Conservation (phyloP, 805 yeast genomes). For the Saturnispora hagleri region DNA sequence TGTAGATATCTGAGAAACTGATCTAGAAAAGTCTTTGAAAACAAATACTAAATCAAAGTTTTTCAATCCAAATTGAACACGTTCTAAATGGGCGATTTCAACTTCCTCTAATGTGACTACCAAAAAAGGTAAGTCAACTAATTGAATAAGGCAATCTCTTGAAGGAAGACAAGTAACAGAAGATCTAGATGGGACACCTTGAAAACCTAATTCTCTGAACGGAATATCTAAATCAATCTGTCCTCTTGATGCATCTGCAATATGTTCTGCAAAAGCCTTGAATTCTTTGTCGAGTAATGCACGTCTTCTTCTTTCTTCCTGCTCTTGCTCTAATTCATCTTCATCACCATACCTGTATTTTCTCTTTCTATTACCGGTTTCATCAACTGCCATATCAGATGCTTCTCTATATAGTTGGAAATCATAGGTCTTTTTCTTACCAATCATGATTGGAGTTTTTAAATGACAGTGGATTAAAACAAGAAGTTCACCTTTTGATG, state of each 20-base stretch:
- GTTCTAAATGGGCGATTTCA: conserved; percentile 90
- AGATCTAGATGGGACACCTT: conserved; percentile 94
- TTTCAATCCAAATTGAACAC: conserved; percentile 94
- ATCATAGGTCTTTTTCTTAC: conserved; percentile 90
- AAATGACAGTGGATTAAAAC: conserved; percentile 89
- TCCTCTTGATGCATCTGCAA: conserved; percentile 82
- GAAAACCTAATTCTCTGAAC: conserved; percentile 91
- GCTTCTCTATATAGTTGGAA: conserved; percentile 97
- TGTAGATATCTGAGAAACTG: conserved; percentile 89
- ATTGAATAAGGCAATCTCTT: conserved; percentile 89
- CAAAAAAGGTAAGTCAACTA: conserved; percentile 89
- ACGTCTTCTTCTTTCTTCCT: conserved; percentile 92
- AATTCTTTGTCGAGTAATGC: conserved; percentile 88
- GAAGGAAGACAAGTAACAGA: conserved; percentile 95
- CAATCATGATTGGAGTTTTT: conserved; percentile 88
- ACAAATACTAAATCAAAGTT: conserved; percentile 96
- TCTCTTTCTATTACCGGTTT: conserved; percentile 90
- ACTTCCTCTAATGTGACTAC: conserved; percentile 87
- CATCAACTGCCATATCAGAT: conserved; percentile 91
- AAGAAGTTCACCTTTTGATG: conserved; percentile 88
- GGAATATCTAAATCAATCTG: conserved; percentile 85
- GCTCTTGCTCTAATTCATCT: conserved; percentile 97
- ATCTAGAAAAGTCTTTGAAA: conserved; percentile 78
- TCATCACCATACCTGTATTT: conserved; percentile 89
- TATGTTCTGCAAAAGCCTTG: conserved; percentile 78